Percentiles rank a stretch among this genome's conserved stretches.
These are phyloP conservation scores for Carpinus fangiana DNA, from an alignment of 306 rosid species.

Conservation along the genomic window DNA sequence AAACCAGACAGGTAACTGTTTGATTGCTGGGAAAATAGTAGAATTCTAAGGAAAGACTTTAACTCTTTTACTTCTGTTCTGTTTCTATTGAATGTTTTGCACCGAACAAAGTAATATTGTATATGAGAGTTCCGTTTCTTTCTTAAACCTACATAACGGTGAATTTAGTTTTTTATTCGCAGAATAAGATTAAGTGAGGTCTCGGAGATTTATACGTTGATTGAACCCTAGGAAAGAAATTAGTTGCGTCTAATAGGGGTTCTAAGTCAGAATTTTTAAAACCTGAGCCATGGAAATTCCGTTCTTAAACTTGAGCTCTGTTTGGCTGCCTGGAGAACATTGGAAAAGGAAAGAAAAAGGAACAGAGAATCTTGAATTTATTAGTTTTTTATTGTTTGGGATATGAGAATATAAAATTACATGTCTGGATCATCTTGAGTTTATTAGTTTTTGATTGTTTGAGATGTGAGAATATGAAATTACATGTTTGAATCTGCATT, in stretches of 20 bases:
- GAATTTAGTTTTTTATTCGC: not conserved
- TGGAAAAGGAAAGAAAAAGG: not conserved
- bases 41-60: not conserved
- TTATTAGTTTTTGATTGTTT: not conserved
- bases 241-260: not conserved
- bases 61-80: too few species aligned
- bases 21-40: not conserved
- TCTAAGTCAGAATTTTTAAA: not conserved
- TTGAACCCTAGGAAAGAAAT: not conserved
- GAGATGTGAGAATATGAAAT: not conserved
- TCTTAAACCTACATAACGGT: not conserved
- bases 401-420: not conserved
- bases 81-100: too few species aligned
- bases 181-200: not conserved
- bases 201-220: not conserved
- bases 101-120: too few species aligned
- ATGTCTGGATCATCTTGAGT: not conserved
- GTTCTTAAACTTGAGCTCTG: not conserved
- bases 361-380: not conserved
- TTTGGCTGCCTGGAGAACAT: not conserved
- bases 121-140: too few species aligned
- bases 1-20: constrained; percentile 72
- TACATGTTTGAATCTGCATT: not conserved
- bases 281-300: not conserved
- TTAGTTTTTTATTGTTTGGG: not conserved